Conservation (phyloP, 306 rosid genomes). For the Rosa rugosa region DNA sequence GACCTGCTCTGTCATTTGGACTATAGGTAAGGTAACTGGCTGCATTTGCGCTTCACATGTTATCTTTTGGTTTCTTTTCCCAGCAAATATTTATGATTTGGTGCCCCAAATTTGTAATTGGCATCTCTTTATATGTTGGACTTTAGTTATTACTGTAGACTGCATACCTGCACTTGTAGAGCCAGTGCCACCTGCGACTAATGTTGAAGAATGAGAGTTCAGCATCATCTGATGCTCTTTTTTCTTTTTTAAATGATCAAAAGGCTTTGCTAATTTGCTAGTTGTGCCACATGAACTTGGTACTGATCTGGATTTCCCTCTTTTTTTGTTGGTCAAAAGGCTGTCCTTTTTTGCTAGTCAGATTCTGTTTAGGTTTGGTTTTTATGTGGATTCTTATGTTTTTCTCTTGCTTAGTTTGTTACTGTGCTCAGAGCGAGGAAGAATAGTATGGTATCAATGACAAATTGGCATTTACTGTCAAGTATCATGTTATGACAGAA, state of each 20-base stretch:
- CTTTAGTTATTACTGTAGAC: neutral
- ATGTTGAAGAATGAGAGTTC: neutral
- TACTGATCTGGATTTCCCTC: neutral
- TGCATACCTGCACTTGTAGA: neutral
- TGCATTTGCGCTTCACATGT: neutral
- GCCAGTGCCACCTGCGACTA: neutral
- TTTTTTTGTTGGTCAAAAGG: no score
- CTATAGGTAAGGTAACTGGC: neutral
- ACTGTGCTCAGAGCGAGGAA: constrained; percentile 67
- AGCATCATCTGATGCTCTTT: neutral
- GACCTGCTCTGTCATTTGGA: neutral
- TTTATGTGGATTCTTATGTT: constrained; percentile 23
- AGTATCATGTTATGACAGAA: constrained; percentile 74
- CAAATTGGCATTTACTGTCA: constrained; percentile 82
- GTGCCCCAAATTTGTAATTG: neutral
- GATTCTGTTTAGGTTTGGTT: neutral
- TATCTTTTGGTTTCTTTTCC: neutral
- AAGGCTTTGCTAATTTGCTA: neutral
- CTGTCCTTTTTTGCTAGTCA: neutral
- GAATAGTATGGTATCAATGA: constrained; percentile 45
- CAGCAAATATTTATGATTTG: neutral
- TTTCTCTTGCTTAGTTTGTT: constrained; percentile 20
- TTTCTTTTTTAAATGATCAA: no score
- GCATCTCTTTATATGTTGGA: neutral
- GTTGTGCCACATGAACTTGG: neutral